Evolutionary conservation across 2,329 filamentous ascomycete species (phyloP), one percentile per base, ranked within the genome.

Genomic region (Zasmidium citrigriseum): DNA sequence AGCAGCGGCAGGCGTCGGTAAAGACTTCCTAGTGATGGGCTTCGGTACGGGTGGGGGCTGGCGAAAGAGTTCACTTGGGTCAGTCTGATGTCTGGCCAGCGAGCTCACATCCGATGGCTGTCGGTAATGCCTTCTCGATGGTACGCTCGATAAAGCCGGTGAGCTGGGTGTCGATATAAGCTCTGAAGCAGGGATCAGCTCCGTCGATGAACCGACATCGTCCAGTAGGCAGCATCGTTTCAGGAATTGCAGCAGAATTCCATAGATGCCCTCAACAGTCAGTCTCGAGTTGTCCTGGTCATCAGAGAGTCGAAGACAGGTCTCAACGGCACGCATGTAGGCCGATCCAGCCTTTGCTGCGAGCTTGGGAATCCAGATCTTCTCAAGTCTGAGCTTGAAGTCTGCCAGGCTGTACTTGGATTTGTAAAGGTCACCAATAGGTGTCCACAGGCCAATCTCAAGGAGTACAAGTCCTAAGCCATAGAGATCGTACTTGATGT

Each of bases 391-490:
- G 51, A 83, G 77, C 69, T 86, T 86, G 75, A 88, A 88, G 72
- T 86, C 84, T 18, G 77, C 74, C 20, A 84, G 75, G 0, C 85
- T 80, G 24, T 87, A 83, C 60, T 87, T 84, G 0, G 83, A 76
- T 23, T 89, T 82, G 68, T 81, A 80, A 12, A 85, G 46, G 73
- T 79, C 82, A 55, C 81, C 81, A 23, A 91, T 78, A 11, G 85
- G 86, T 2, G 83, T 85, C 90, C 90, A 93, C 9, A 93, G 75
- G 5, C 90, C 90, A 54, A 93, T 85, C 5, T 90, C 90, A 2
- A 92, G 78, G 0, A 93, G 79, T 3, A 91, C 76, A 76, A 91
- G 83, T 18, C 88, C 88, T 1, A 93, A 78, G 5, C 88, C 87
- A 70, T 91, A 91, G 1, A 93, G 76, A 60, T 93, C 90, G 27